Evolutionary conservation across 768 basidiomycete species (phyloP).

Genomic region (Mycena amicta): DNA sequence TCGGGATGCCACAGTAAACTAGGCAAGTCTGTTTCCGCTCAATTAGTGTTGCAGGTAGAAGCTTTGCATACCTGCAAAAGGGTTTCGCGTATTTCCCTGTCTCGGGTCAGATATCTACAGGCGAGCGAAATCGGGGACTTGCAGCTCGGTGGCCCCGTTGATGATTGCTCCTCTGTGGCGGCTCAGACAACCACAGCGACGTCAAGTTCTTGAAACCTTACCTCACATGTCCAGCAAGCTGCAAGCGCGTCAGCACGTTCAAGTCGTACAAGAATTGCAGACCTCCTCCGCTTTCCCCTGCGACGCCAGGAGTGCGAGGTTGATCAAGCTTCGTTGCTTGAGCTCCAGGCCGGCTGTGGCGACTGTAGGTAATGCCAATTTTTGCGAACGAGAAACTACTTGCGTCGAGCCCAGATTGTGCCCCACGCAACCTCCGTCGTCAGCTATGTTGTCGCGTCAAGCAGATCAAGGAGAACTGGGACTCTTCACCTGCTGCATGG

Average conservation of each 20-base stretch:
- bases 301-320: conserved; percentile 44
- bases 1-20: conserved; percentile 45
- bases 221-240: conserved; percentile 44
- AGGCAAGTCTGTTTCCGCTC: too few species aligned
- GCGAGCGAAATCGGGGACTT: too few species aligned
- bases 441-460: conserved; percentile 24
- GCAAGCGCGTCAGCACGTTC: background rate
- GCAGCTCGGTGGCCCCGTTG: conserved; percentile 44
- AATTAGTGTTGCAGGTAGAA: too few species aligned
- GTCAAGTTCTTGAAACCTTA: too few species aligned
- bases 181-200: too few species aligned
- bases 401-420: conserved; percentile 46
- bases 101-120: too few species aligned
- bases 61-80: conserved; percentile 46
- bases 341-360: conserved; percentile 39
- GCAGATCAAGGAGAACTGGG: background rate
- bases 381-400: background rate
- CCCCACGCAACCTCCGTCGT: conserved; percentile 49
- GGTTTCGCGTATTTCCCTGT: conserved; percentile 43
- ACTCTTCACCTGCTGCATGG: conserved; percentile 44
- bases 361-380: background rate
- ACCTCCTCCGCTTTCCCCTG: conserved; percentile 49
- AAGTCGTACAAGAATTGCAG: background rate
- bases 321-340: conserved; percentile 49
- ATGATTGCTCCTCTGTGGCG: conserved; percentile 48